phyloP scores from a whole-genome alignment of 2,329 filamentous ascomycete genomes.

The Trichoderma sp. region DNA sequence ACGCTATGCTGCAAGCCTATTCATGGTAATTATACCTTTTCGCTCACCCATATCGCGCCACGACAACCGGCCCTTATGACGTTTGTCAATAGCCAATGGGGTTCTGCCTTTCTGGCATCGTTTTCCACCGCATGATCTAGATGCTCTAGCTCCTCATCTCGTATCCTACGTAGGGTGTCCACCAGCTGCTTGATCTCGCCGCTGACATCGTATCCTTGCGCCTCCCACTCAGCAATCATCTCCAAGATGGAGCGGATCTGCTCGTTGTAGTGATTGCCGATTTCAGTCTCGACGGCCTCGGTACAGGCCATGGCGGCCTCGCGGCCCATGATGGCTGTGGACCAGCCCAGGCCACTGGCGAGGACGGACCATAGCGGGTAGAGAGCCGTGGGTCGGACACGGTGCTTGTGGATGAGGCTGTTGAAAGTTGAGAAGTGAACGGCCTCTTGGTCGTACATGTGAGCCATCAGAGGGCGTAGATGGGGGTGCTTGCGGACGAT shows the following conservation, averaged over 20 bases:
- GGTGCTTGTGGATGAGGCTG: slow-evolving; percentile 74
- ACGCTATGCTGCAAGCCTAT: neutral
- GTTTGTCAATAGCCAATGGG: slow-evolving; percentile 84
- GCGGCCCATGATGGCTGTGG: slow-evolving; percentile 81
- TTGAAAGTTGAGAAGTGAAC: slow-evolving; percentile 88
- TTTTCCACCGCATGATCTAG: slow-evolving; percentile 92
- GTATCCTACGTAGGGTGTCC: slow-evolving; percentile 72
- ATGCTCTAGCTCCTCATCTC: slow-evolving; percentile 96
- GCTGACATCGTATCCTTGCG: slow-evolving; percentile 74
- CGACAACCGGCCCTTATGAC: slow-evolving; percentile 87
- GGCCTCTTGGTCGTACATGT: slow-evolving; percentile 98
- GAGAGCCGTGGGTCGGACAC: slow-evolving; percentile 86
- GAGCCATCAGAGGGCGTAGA: slow-evolving; percentile 84
- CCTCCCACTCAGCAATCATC: slow-evolving; percentile 76
- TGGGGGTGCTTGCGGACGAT: slow-evolving; percentile 78
- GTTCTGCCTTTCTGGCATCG: slow-evolving; percentile 84
- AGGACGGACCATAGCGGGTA: slow-evolving; percentile 85
- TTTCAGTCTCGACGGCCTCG: slow-evolving; percentile 97
- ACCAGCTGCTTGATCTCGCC: slow-evolving; percentile 74
- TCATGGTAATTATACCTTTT: slow-evolving; percentile 55
- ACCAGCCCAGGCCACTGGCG: slow-evolving; percentile 81
- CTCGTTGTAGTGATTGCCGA: slow-evolving; percentile 91
- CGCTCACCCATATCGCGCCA: slow-evolving; percentile 89
- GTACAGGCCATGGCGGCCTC: slow-evolving; percentile 99
- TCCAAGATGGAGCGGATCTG: slow-evolving; percentile 80